Evolutionary conservation across 768 basidiomycete species (phyloP), one percentile per base, ranked within the genome.

Genomic region (Phlebiopsis gigantea): DNA sequence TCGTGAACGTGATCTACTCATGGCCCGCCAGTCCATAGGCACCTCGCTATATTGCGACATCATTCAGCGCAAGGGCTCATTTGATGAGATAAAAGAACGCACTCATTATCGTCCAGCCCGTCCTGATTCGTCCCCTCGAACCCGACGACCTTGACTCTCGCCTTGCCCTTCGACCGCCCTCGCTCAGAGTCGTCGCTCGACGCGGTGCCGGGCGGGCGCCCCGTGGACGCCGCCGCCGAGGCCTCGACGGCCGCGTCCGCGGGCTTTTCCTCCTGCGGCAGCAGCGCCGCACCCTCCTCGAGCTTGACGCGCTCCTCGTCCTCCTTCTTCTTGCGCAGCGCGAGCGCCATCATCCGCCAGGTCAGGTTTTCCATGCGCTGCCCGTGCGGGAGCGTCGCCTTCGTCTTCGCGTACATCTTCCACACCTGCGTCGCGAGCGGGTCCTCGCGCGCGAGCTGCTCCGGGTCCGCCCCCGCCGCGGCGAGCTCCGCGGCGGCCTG

Each of bases 281-380:
- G 45, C 48, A 31, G 58, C 42, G 57, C n/a, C n/a, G n/a, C n/a
- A n/a, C n/a, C n/a, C 56, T 65, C 57, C 14, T 51, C 60, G 1
- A 65, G 57, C 7, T 28, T 65, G 25, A 50, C 56, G 72, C 58
- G 82, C 76, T 56, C 67, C 55, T 87, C 85, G 21, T 87, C 85
- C 44, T 88, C 87, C 72, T 85, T 85, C 75, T 87, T 87, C 80
- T 90, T 96, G 77, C 88, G 88, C 55, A 99, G 74, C 12, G 90
- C 92, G 68, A 99, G 75, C 24, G 94, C 89, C 95, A 98, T 98
- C 93, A 98, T 91, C 57, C 97, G 76, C 96, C 96, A 98, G 0
- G 95, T 97, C 54, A 98, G 71, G 68, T 98, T 98, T 75, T 98
- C 97, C 92, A 99, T 94, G 66, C 95, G 76, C 72, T 94, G 91